phyloP scores from a whole-genome alignment of 2,329 filamentous ascomycete genomes.

The Hymenoscyphus scutula region DNA sequence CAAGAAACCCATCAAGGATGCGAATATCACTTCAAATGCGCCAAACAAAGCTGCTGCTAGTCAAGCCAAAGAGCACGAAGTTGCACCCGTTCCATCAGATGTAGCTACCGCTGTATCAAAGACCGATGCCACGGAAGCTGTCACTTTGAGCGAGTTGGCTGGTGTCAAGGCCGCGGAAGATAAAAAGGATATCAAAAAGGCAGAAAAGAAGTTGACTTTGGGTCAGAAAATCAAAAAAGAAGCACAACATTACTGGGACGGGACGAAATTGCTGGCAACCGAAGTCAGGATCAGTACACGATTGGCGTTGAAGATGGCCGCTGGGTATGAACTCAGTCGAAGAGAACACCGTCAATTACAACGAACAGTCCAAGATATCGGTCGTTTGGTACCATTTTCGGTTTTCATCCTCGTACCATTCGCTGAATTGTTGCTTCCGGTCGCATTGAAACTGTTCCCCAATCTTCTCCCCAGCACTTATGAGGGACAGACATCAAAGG shows the following conservation, averaged over 20 bases:
- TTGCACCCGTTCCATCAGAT: constrained; percentile 28
- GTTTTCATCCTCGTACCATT: constrained; percentile 97
- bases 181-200: constrained; percentile 64
- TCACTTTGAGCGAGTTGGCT: constrained; percentile 57
- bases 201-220: constrained; percentile 82
- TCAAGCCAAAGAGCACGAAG: constrained; percentile 27
- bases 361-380: constrained; percentile 90
- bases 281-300: constrained; percentile 92
- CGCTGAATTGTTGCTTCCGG: constrained; percentile 84
- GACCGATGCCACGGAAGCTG: constrained; percentile 33
- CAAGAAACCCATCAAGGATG: constrained; percentile 56
- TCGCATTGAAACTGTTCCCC: constrained; percentile 92
- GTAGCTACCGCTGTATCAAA: constrained; percentile 34
- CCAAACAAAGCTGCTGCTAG: constrained; percentile 29
- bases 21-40: constrained; percentile 34
- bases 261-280: constrained; percentile 87
- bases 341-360: constrained; percentile 90
- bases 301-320: constrained; percentile 94
- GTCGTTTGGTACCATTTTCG: constrained; percentile 89
- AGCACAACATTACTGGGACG: constrained; percentile 93
- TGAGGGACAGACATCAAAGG: constrained; percentile 86
- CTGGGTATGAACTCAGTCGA: constrained; percentile 92
- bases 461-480: constrained; percentile 97
- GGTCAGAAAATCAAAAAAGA: constrained; percentile 96
- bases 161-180: constrained; percentile 60